Conservation (phyloP, 148 eudicot species). For the Persicaria maculosa region DNA sequence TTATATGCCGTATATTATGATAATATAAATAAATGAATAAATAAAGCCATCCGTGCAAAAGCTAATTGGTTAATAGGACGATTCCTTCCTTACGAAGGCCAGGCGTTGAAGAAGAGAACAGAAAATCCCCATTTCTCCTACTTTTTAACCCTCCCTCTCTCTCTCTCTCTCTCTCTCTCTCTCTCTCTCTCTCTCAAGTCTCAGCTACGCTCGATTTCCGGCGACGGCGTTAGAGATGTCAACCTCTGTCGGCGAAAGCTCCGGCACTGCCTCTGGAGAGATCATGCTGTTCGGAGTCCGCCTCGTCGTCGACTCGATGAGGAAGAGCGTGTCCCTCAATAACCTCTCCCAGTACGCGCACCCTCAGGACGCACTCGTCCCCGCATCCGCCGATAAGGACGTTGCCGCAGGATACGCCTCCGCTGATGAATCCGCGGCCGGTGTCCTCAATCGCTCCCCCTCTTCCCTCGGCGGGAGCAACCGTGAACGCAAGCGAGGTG, state of each 20-base stretch:
- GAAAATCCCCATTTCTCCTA: not conserved
- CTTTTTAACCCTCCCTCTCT: not conserved
- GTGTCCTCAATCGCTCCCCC: not conserved
- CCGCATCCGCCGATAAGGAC: conserved; percentile 6
- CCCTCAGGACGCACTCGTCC: not conserved
- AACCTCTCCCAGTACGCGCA: conserved; percentile 9
- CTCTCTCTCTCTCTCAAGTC: not conserved
- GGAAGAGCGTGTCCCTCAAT: conserved; percentile 9
- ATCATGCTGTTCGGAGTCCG: conserved; percentile 14
- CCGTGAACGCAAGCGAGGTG: conserved; percentile 15
- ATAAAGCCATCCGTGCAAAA: conserved; percentile 4
- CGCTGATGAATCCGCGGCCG: conserved; percentile 4
- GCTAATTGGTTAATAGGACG: not conserved
- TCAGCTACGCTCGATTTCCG: not conserved
- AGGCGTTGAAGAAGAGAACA: not conserved
- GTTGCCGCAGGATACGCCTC: conserved; percentile 1
- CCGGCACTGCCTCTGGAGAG: not conserved
- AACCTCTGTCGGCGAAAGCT: not conserved
- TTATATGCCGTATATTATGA: too few species aligned
- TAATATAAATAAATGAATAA: not conserved
- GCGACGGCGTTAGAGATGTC: not conserved
- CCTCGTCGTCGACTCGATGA: conserved; percentile 6
- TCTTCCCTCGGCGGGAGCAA: not conserved
- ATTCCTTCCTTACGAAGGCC: conserved; percentile 8
- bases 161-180: not conserved